Evolutionary conservation across 495 filamentous ascomycete species (phyloP), one percentile per base, ranked within the genome.

Genomic region (Aspergillus cristatus): DNA sequence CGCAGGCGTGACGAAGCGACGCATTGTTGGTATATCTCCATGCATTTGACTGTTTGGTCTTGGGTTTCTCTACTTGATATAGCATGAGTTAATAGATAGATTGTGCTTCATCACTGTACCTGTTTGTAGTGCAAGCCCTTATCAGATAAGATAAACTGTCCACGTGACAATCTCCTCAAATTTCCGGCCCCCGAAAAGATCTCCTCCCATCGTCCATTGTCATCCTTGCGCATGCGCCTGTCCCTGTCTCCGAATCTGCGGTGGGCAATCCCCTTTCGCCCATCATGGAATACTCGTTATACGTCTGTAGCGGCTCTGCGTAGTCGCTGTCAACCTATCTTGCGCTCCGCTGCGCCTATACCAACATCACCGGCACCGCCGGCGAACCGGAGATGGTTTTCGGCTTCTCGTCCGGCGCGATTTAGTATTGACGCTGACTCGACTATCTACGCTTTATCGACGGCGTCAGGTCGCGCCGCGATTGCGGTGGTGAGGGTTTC

Each of bases 381-480:
- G 18, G 26, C 18, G n/a, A 24, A 16, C 18, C 14, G 20, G 10
- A 28, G 61, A 22, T 24, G 20, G 11, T 65, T 67, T 38, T 59
- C 56, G 3, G 48, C 45, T 3, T 48, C 51, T 3, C 2, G 16
- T 1, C 39, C 34, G 0, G 13, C 14, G 10, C 34, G n/a, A 1
- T 55, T 55, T 13, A 46, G 58, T 37, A 38, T 57, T 25, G 56
- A 61, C 42, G 50, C 47, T 0, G 59, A 68, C 11, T 65, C 63
- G 1, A 97, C 91, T 3, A 94, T 99, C 12, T 97, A 90, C 53
- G 91, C 93, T 0, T 67, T 97, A 3, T 95, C 91, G 0, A 94
- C 91, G 7, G 85, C 84, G 2, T 63, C 84, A 11, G 90, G 93
- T 6, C 78, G 74, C 58, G 86, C 87, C 20, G 91, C 87, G 18